phyloP scores from a whole-genome alignment of 176 grass and related monocot genomes.

The Phoenix roebelenii region DNA sequence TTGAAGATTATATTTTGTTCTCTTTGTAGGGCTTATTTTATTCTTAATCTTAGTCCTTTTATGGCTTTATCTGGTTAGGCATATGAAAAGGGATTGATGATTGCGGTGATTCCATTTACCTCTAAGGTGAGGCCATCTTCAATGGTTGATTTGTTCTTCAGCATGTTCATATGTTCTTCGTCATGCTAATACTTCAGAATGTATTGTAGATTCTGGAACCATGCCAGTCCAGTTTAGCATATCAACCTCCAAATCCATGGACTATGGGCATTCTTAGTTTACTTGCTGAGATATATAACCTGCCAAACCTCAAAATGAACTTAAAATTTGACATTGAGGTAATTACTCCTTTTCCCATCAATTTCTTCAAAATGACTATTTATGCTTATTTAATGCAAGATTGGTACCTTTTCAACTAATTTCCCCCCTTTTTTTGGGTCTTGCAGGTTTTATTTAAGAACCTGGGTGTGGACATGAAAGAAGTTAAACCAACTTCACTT shows the following conservation, averaged over 20 bases:
- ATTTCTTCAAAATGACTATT: constrained; percentile 15
- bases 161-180: constrained; percentile 7
- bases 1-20: too few relatives aligned
- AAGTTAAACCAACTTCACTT: constrained; percentile 85
- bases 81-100: constrained; percentile 95
- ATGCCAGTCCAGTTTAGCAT: constrained; percentile 87
- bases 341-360: constrained; percentile 11
- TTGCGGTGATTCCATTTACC: constrained; percentile 91
- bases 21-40: not conserved
- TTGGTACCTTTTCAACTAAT: not conserved
- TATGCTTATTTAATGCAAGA: constrained; percentile 12
- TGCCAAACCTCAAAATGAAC: constrained; percentile 99
- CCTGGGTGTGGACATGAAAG: constrained; percentile 87
- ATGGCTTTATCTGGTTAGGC: constrained; percentile 36
- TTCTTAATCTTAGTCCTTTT: constrained; percentile 22
- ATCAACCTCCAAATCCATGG: constrained; percentile 98
- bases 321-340: constrained; percentile 99
- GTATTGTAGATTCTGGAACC: constrained; percentile 85
- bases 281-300: constrained; percentile 87
- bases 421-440: not conserved
- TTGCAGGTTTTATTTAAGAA: constrained; percentile 93
- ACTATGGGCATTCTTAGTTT: constrained; percentile 97
- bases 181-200: constrained; percentile 12
- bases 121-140: constrained; percentile 61
- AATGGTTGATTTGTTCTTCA: constrained; percentile 4